Evolutionary conservation across 2,329 filamentous ascomycete genomes (phyloP).

Genomic region (Myriosclerotinia curreyana): DNA sequence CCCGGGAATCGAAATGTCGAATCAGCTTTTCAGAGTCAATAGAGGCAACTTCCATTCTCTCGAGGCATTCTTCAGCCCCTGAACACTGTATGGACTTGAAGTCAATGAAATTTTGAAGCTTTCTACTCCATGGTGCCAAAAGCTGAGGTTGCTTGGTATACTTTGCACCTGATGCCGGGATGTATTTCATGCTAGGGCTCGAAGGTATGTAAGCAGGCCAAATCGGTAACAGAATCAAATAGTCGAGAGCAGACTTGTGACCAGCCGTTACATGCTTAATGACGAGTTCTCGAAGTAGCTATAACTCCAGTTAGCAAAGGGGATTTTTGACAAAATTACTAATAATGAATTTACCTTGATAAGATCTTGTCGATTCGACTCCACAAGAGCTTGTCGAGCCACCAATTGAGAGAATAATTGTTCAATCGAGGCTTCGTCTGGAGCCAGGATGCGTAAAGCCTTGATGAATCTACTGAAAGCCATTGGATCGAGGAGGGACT

Average conservation of each 20-base stretch:
- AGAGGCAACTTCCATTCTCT: background rate
- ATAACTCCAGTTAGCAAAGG: background rate
- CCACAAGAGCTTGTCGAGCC: background rate
- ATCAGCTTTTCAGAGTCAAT: slow-evolving; percentile 17
- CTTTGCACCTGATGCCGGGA: slow-evolving; percentile 25
- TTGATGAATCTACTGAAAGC: slow-evolving; percentile 29
- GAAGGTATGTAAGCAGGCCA: slow-evolving; percentile 24
- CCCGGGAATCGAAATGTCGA: slow-evolving; percentile 23
- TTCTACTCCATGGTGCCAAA: slow-evolving; percentile 31
- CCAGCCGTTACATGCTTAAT: slow-evolving; percentile 9
- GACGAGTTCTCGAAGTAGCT: slow-evolving; percentile 26
- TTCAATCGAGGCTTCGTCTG: slow-evolving; percentile 10
- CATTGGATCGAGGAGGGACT: slow-evolving; percentile 2
- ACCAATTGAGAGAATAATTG: slow-evolving; percentile 12
- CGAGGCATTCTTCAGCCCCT: slow-evolving; percentile 1
- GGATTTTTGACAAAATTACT: background rate
- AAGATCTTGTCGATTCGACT: background rate
- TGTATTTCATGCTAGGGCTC: background rate
- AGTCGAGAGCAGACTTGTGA: background rate
- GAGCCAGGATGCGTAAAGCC: slow-evolving; percentile 22
- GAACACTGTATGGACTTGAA: background rate
- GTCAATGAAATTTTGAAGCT: slow-evolving; percentile 28
- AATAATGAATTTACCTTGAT: background rate
- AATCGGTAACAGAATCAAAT: slow-evolving; percentile 22
- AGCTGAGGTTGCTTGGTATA: slow-evolving; percentile 26